These are phyloP conservation scores for Cryptococcus neoformans DNA, from an alignment of 1,284 basidiomycete genomes.

Conservation along the genomic window DNA sequence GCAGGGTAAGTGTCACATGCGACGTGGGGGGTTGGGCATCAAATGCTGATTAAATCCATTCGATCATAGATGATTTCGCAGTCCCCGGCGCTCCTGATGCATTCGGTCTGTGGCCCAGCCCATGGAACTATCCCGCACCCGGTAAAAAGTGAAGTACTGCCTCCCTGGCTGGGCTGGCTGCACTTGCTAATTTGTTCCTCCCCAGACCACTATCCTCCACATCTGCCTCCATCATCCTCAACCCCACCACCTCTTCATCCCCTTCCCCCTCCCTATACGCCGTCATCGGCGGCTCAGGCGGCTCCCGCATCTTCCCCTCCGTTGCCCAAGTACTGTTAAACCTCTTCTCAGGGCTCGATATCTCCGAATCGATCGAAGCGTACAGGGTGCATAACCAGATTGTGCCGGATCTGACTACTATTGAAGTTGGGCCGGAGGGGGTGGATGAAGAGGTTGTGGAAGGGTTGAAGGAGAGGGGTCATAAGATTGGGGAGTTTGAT, in stretches of 20 bases:
- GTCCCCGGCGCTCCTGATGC: conserved; percentile 73
- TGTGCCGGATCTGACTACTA: conserved; percentile 63
- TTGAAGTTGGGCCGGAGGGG: conserved; percentile 56
- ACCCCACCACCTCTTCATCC: conserved; percentile 35
- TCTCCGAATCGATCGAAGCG: conserved; percentile 75
- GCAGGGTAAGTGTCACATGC: conserved; percentile 29
- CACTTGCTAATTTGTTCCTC: too few relatives aligned
- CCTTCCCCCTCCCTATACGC: conserved; percentile 57
- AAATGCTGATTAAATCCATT: neutral
- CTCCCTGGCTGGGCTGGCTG: too few relatives aligned
- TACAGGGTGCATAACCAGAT: conserved; percentile 92
- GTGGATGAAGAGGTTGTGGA: conserved; percentile 56
- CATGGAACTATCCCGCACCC: conserved; percentile 80
- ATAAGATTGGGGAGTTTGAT: conserved; percentile 61
- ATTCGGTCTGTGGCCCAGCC: conserved; percentile 82
- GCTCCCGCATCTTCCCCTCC: conserved; percentile 76
- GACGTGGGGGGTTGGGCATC: neutral
- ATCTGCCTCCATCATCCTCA: conserved; percentile 72
- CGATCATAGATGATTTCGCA: conserved; percentile 71
- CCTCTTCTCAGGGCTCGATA: conserved; percentile 74
- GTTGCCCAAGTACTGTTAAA: conserved; percentile 80
- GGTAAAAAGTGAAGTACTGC: conserved; percentile 60
- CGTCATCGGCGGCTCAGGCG: conserved; percentile 80
- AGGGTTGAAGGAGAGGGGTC: conserved; percentile 61
- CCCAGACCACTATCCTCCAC: conserved; percentile 72